phyloP scores from a whole-genome alignment of 1,284 basidiomycete species.

The Malassezia japonica region DNA sequence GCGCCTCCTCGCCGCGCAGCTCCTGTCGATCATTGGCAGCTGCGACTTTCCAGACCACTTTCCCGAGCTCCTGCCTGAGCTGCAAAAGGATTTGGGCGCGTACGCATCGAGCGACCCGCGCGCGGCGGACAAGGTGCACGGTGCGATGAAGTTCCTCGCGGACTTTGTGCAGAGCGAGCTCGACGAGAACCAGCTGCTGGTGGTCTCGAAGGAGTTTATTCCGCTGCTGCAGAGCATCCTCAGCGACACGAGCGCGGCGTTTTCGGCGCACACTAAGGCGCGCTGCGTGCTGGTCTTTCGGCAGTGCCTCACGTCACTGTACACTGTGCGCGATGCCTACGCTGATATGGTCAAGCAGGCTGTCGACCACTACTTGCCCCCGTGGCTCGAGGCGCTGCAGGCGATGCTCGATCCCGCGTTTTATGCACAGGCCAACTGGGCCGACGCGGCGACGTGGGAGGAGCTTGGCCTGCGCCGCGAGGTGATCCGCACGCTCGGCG shows the following conservation, averaged over 20 bases:
- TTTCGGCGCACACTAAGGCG: constrained; percentile 53
- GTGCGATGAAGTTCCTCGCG: constrained; percentile 36
- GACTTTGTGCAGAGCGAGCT: constrained; percentile 42
- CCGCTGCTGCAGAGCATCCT: constrained; percentile 34
- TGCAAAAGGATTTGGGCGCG: constrained; percentile 26
- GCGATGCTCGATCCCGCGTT: constrained; percentile 13
- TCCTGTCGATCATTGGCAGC: constrained; percentile 32
- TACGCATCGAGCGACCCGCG: background rate
- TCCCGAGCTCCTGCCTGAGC: constrained; percentile 31
- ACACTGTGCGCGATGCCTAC: constrained; percentile 87
- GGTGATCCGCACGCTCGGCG: constrained; percentile 36
- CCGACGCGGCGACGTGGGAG: constrained; percentile 20
- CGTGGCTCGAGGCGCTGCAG: constrained; percentile 56
- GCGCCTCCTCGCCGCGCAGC: constrained; percentile 31
- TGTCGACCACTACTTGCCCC: constrained; percentile 66
- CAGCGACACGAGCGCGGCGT: constrained; percentile 13
- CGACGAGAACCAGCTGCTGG: constrained; percentile 42
- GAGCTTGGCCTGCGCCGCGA: constrained; percentile 29
- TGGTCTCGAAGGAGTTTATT: constrained; percentile 33
- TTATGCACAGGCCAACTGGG: constrained; percentile 13
- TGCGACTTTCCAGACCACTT: constrained; percentile 45
- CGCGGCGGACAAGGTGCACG: constrained; percentile 23
- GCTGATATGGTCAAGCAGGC: constrained; percentile 76
- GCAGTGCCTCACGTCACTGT: constrained; percentile 77
- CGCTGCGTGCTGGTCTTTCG: constrained; percentile 78